These are phyloP conservation scores for Gaertneriomyces semiglobifer DNA, from an alignment of 192 early-diverging fungal species.

Conservation along the genomic window DNA sequence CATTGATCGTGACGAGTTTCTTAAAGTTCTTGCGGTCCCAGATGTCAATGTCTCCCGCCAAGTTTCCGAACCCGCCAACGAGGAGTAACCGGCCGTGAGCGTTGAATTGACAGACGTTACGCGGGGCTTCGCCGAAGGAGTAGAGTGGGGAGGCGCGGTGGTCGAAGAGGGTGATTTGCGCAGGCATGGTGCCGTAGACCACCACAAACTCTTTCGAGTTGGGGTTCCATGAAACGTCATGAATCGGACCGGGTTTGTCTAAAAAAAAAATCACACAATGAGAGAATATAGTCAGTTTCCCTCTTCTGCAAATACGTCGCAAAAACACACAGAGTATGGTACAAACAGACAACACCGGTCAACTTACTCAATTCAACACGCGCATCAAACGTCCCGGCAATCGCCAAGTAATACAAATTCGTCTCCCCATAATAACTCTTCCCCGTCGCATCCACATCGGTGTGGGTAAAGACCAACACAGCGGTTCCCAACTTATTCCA, in stretches of 20 bases:
- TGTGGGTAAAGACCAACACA: slow-evolving; percentile 86
- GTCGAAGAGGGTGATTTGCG: slow-evolving; percentile 90
- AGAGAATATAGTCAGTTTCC: not conserved
- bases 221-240: slow-evolving; percentile 94
- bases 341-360: not conserved
- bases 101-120: slow-evolving; percentile 87
- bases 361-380: slow-evolving; percentile 64
- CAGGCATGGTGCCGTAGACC: slow-evolving; percentile 88
- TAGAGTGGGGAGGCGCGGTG: slow-evolving; percentile 78
- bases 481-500: slow-evolving; percentile 84
- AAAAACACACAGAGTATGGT: not conserved
- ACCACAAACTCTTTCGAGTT: slow-evolving; percentile 97
- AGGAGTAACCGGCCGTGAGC: slow-evolving; percentile 85
- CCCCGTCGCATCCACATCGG: slow-evolving; percentile 93
- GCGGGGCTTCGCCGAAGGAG: slow-evolving; percentile 80
- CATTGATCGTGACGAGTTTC: slow-evolving; percentile 76
- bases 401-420: slow-evolving; percentile 85
- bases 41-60: slow-evolving; percentile 88
- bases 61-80: slow-evolving; percentile 94
- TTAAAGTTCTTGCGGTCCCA: slow-evolving; percentile 88
- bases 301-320: not conserved
- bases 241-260: slow-evolving; percentile 84
- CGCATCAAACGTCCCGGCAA: slow-evolving; percentile 89
- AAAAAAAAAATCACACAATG: slow-evolving; percentile 2
- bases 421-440: slow-evolving; percentile 98